These are phyloP conservation scores for Fusarium sp. DNA, from an alignment of 2,329 filamentous ascomycete species.

Conservation along the genomic window DNA sequence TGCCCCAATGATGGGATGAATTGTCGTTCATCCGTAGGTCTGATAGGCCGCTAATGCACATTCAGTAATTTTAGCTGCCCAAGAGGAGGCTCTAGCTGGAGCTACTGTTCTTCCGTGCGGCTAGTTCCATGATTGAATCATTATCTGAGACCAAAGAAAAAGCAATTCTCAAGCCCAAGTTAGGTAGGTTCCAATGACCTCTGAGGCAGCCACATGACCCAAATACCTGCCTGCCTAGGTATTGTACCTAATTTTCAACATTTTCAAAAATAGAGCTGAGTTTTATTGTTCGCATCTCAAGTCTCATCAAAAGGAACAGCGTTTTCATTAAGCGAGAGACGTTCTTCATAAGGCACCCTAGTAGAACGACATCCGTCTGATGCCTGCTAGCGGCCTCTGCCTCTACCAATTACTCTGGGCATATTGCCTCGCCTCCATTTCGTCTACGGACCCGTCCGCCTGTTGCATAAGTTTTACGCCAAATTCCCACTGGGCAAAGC, in stretches of 20 bases:
- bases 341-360: slow-evolving; percentile 7
- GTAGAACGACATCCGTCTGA: slow-evolving; percentile 1
- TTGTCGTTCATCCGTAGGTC: not conserved
- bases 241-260: not conserved
- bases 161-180: not conserved
- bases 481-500: slow-evolving; percentile 17
- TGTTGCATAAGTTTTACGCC: slow-evolving; percentile 26
- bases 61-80: slow-evolving; percentile 12
- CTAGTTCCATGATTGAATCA: slow-evolving; percentile 19
- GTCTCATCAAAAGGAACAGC: slow-evolving; percentile 1
- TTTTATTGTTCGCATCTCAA: slow-evolving; percentile 3
- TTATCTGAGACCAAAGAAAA: not conserved
- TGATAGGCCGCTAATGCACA: slow-evolving; percentile 36
- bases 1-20: not conserved
- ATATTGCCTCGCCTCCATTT: slow-evolving; percentile 27
- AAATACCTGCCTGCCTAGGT: not conserved
- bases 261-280: slow-evolving; percentile 18
- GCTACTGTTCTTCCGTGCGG: slow-evolving; percentile 42
- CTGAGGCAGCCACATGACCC: not conserved
- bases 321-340: slow-evolving; percentile 4
- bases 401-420: slow-evolving; percentile 3
- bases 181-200: too few relatives aligned
- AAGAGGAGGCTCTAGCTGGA: slow-evolving; percentile 34
- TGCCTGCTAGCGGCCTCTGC: slow-evolving; percentile 12
- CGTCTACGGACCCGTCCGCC: slow-evolving; percentile 27